phyloP scores from a whole-genome alignment of 1,284 basidiomycete species.

The Pulveroboletus sp. region DNA sequence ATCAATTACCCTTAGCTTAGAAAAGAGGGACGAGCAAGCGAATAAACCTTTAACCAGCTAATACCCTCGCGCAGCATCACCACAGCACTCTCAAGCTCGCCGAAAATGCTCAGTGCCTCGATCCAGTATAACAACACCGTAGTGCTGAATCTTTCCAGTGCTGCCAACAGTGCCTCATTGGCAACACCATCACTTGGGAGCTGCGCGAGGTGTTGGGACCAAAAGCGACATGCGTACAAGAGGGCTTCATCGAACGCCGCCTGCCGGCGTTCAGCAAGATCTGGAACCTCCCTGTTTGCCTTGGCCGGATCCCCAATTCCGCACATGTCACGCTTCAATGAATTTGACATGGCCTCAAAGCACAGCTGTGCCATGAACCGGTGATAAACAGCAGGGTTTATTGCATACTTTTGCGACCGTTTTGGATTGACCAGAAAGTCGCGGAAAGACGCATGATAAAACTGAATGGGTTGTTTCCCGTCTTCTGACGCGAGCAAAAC shows the following conservation, averaged over 20 bases:
- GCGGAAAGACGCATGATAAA: conserved; percentile 28
- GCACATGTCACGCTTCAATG: conserved; percentile 23
- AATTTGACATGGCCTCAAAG: conserved; percentile 13
- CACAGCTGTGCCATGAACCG: conserved; percentile 19
- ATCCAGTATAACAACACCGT: conserved; percentile 19
- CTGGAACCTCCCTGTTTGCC: conserved; percentile 17
- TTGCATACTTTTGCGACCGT: conserved; percentile 10
- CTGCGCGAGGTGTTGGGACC: conserved; percentile 19
- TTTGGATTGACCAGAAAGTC: conserved; percentile 18
- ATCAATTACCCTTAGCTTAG: neutral
- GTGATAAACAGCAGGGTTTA: conserved; percentile 18
- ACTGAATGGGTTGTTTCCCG: conserved; percentile 18
- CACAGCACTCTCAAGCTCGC: conserved; percentile 17
- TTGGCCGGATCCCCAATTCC: conserved; percentile 18
- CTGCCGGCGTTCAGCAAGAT: conserved; percentile 5
- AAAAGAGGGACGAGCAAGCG: neutral
- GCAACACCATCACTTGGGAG: conserved; percentile 6
- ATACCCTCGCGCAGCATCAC: conserved; percentile 6
- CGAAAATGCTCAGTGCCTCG: conserved; percentile 17
- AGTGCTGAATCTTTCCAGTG: conserved; percentile 8
- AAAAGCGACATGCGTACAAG: conserved; percentile 22
- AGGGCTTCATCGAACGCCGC: conserved; percentile 10
- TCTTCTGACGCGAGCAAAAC: conserved; percentile 15
- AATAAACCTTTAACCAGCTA: conserved; percentile 18
- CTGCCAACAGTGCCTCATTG: conserved; percentile 9